These are phyloP conservation scores for Apiospora kogelbergensis DNA, from an alignment of 2,329 filamentous ascomycete genomes.

Conservation along the genomic window DNA sequence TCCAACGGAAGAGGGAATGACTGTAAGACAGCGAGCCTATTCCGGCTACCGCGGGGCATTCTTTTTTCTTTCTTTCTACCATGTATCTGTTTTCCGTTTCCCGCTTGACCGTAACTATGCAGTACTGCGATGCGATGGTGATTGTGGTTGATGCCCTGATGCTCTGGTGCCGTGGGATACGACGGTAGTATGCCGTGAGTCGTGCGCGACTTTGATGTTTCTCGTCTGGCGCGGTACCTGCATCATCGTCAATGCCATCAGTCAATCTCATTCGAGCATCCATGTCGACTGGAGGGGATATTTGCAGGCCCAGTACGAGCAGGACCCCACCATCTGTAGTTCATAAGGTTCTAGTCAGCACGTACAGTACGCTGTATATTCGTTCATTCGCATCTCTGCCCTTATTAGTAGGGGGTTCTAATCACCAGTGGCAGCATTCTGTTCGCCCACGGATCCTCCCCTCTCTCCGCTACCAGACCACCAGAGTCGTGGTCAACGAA, in stretches of 20 bases:
- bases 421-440: too few relatives aligned
- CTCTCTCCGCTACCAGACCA: too few relatives aligned
- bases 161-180: background rate
- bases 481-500: too few relatives aligned
- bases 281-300: background rate
- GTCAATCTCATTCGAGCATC: constrained; percentile 1
- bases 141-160: background rate
- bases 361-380: too few relatives aligned
- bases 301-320: background rate
- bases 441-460: too few relatives aligned
- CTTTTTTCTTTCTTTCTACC: background rate
- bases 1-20: background rate
- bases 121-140: background rate
- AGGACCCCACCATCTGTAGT: background rate
- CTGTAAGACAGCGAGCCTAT: background rate
- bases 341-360: background rate
- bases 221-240: constrained; percentile 1
- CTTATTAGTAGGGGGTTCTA: too few relatives aligned
- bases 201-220: background rate
- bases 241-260: constrained; percentile 1
- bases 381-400: too few relatives aligned
- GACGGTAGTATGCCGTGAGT: background rate
- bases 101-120: background rate
- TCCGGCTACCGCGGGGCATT: background rate
- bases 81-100: background rate